Evolutionary conservation across 2,329 filamentous ascomycete species (phyloP).

Genomic region (Fusarium subtropicale): DNA sequence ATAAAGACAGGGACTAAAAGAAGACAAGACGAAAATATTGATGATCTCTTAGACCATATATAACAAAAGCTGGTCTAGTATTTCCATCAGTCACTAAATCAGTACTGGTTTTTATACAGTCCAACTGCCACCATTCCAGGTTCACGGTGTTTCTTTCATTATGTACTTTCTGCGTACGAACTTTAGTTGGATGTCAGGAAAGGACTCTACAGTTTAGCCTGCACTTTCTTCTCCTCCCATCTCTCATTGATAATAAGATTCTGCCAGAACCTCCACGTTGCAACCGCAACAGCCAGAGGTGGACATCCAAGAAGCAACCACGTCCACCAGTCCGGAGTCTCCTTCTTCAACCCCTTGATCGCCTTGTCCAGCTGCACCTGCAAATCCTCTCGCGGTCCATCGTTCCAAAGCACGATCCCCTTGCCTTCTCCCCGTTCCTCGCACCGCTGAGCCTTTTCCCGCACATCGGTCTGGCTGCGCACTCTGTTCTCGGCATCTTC

Average conservation of each 20-base stretch:
- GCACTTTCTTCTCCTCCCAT: constrained; percentile 71
- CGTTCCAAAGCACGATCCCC: constrained; percentile 92
- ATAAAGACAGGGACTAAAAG: no score
- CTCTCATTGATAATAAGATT: constrained; percentile 76
- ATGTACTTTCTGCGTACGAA: neutral
- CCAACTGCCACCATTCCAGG: no score
- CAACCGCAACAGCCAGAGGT: constrained; percentile 76
- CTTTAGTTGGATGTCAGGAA: neutral
- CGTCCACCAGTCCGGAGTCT: constrained; percentile 87
- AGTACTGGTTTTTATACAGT: neutral
- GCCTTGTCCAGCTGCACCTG: constrained; percentile 73
- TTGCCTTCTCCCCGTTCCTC: constrained; percentile 71
- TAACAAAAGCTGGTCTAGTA: no score
- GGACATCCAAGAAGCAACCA: constrained; percentile 76
- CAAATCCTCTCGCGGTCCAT: constrained; percentile 78
- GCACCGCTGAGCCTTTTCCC: constrained; percentile 82
- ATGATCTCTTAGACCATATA: no score
- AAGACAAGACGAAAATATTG: no score
- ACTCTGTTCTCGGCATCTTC: constrained; percentile 92
- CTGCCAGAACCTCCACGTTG: constrained; percentile 77
- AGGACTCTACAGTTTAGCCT: constrained; percentile 39
- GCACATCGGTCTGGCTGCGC: constrained; percentile 85
- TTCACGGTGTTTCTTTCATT: neutral
- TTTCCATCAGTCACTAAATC: no score
- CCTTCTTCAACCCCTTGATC: constrained; percentile 69